Conservation (phyloP, 305 asterid species). For the Solanum hybrid region DNA sequence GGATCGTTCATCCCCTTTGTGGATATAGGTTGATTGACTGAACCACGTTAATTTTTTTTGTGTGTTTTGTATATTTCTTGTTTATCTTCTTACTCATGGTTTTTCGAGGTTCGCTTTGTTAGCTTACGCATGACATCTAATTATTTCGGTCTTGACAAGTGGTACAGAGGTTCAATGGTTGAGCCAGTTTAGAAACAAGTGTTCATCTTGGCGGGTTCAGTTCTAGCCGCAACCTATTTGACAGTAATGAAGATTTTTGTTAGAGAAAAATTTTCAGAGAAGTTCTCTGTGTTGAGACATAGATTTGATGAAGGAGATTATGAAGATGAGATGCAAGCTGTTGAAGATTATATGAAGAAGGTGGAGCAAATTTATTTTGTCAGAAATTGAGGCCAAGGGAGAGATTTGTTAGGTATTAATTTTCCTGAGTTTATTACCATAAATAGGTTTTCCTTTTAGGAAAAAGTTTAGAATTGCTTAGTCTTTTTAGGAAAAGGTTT, state of each 20-base stretch:
- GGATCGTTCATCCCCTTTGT: background rate
- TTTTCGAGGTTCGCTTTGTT: background rate
- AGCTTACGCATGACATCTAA: background rate
- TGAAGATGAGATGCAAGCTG: background rate
- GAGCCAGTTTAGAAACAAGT: background rate
- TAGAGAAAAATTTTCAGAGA: background rate
- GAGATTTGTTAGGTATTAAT: background rate
- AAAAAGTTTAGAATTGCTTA: background rate
- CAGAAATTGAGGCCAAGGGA: background rate
- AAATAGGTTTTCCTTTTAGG: background rate
- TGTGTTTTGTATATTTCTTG: too few species aligned
- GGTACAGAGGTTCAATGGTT: background rate
- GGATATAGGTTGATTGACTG: background rate
- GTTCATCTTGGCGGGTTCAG: background rate
- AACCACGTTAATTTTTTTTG: too few species aligned
- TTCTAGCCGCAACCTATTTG: background rate
- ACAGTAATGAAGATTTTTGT: background rate
- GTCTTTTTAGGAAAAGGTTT: background rate
- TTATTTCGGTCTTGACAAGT: background rate
- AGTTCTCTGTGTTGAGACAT: background rate
- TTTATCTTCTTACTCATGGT: background rate
- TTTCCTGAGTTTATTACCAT: background rate
- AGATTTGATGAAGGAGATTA: background rate
- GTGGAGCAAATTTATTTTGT: background rate
- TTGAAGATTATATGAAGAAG: background rate